phyloP scores from a whole-genome alignment of 352 stramenopile genomes.

The Globisporangium paddicum region DNA sequence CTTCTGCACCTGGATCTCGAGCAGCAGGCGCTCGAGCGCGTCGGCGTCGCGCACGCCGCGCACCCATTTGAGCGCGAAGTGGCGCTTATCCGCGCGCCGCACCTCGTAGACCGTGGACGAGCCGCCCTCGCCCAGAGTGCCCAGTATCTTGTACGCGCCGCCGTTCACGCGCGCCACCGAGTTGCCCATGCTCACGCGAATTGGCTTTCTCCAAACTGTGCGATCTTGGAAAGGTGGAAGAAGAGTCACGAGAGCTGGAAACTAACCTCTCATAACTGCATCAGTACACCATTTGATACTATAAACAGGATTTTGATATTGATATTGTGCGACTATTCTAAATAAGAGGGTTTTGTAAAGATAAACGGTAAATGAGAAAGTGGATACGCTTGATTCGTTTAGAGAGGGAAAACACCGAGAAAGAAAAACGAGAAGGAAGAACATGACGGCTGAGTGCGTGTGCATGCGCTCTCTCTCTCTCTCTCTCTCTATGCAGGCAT shows the following conservation, averaged over 20 bases:
- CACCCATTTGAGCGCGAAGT: constrained; percentile 66
- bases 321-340: background rate
- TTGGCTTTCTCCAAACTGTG: background rate
- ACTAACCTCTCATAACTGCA: background rate
- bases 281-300: background rate
- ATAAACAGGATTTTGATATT: background rate
- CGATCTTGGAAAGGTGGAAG: constrained; percentile 11
- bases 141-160: constrained; percentile 40
- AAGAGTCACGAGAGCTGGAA: constrained; percentile 2
- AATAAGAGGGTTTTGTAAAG: background rate
- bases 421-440: background rate
- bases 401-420: background rate
- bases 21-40: constrained; percentile 47
- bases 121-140: constrained; percentile 57
- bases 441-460: constrained; percentile 4
- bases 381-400: constrained; percentile 4
- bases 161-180: constrained; percentile 53
- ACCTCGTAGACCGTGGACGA: constrained; percentile 69
- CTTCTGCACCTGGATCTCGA: constrained; percentile 71
- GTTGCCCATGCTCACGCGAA: constrained; percentile 50
- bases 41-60: constrained; percentile 47
- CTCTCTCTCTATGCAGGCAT: background rate
- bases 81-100: constrained; percentile 20
- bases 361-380: background rate
- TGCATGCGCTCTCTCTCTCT: background rate